These are phyloP conservation scores for Phalaenopsis equestris DNA, from an alignment of 106 monocot genomes.

Conservation along the genomic window DNA sequence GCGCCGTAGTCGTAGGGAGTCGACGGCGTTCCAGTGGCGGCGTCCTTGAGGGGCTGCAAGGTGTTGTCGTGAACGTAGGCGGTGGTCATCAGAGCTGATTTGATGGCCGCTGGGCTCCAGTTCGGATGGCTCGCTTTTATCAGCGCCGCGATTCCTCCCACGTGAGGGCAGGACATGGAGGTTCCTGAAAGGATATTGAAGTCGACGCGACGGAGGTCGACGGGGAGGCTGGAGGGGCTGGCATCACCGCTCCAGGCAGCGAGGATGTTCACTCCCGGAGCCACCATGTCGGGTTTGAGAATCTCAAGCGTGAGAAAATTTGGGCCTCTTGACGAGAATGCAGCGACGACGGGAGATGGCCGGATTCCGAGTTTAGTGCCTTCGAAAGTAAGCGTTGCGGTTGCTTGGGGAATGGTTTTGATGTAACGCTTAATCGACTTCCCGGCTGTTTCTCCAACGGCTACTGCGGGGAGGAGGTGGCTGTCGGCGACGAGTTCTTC, in stretches of 20 bases:
- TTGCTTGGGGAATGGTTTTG: conserved; percentile 10
- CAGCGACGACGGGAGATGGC: conserved; percentile 82
- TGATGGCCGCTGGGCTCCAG: conserved; percentile 83
- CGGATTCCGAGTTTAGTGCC: conserved; percentile 78
- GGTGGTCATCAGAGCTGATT: conserved; percentile 94
- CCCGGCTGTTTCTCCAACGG: conserved; percentile 45
- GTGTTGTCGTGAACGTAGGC: conserved; percentile 85
- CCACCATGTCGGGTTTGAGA: conserved; percentile 77
- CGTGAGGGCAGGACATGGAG: conserved; percentile 95
- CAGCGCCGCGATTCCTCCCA: conserved; percentile 73
- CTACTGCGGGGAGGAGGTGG: conserved; percentile 75
- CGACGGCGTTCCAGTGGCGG: conserved; percentile 30
- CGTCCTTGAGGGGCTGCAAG: conserved; percentile 48
- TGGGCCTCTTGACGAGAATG: conserved; percentile 87
- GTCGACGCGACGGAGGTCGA: conserved; percentile 48
- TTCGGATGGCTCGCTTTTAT: conserved; percentile 72
- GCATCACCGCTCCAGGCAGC: conserved; percentile 76
- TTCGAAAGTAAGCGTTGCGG: conserved; percentile 47
- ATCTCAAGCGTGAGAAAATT: conserved; percentile 71
- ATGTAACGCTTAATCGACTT: conserved; percentile 48
- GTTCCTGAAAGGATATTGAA: conserved; percentile 92
- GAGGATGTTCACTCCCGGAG: conserved; percentile 92
- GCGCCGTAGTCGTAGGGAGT: conserved; percentile 61
- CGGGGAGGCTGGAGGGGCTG: conserved; percentile 61
- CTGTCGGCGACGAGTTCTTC: conserved; percentile 80